Evolutionary conservation across 495 filamentous ascomycete genomes (phyloP).

Genomic region (Neurospora tetraspora): DNA sequence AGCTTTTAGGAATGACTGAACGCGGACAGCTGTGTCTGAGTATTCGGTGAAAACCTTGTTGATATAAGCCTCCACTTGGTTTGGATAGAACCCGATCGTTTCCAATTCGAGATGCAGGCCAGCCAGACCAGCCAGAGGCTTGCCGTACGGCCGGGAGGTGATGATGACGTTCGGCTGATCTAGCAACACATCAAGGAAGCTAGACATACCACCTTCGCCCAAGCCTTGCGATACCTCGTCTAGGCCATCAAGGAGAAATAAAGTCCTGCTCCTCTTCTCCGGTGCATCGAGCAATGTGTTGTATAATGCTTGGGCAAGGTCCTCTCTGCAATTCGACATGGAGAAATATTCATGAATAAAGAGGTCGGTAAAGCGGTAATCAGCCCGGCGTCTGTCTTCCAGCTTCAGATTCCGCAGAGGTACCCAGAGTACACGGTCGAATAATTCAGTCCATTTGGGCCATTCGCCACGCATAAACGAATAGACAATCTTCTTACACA

Average conservation of each 20-base stretch:
- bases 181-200: conserved; percentile 24
- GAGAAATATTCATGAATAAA: conserved; percentile 22
- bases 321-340: not conserved
- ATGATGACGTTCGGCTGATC: conserved; percentile 27
- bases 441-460: conserved; percentile 15
- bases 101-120: conserved; percentile 18
- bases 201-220: conserved; percentile 7
- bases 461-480: conserved; percentile 14
- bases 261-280: conserved; percentile 10
- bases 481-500: conserved; percentile 34
- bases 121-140: conserved; percentile 7
- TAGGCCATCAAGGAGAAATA: conserved; percentile 33
- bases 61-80: conserved; percentile 24
- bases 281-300: conserved; percentile 8
- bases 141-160: conserved; percentile 26
- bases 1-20: conserved; percentile 25
- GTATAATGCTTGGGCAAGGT: conserved; percentile 3
- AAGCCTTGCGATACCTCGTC: conserved; percentile 31
- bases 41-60: conserved; percentile 10
- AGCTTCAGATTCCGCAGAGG: conserved; percentile 22
- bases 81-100: conserved; percentile 26
- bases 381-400: conserved; percentile 9
- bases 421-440: conserved; percentile 31
- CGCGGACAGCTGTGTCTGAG: conserved; percentile 9
- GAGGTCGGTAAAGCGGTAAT: conserved; percentile 13